A percentile compares a stretch with the other conserved stretches of the same genome.
phyloP scores from a whole-genome alignment of 805 yeast genomes.

The Ogataea ramenticola region DNA sequence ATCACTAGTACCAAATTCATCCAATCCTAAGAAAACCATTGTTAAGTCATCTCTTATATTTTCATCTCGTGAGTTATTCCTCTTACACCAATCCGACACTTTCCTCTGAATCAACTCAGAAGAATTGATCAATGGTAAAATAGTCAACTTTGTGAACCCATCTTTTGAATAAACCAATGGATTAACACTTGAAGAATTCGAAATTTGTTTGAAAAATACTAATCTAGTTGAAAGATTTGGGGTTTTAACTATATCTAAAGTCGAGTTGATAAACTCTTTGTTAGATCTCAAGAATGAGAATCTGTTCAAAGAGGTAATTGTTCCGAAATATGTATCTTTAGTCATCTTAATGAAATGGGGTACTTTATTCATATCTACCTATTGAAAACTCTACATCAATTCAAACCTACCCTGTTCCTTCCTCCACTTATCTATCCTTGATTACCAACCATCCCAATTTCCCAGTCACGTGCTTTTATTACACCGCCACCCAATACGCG shows the following conservation, averaged over 20 bases:
- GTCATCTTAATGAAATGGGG: conserved; percentile 8
- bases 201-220: conserved; percentile 33
- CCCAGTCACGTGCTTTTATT: too few species aligned
- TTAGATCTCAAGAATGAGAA: conserved; percentile 59
- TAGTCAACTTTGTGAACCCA: conserved; percentile 7
- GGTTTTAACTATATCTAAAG: conserved; percentile 2
- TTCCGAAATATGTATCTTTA: conserved; percentile 18
- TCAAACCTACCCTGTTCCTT: too few species aligned
- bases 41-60: conserved; percentile 14
- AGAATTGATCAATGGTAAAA: conserved; percentile 7
- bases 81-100: conserved; percentile 15
- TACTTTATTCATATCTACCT: too few species aligned
- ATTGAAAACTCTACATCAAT: too few species aligned
- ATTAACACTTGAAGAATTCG: conserved; percentile 7
- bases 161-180: conserved; percentile 9
- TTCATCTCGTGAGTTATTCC: conserved; percentile 7
- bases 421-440: too few species aligned
- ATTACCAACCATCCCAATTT: too few species aligned
- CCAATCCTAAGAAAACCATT: conserved; percentile 43
- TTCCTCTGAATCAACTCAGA: conserved; percentile 9
- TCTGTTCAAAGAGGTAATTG: conserved; percentile 44
- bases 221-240: conserved; percentile 37
- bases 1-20: conserved; percentile 26
- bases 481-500: too few species aligned
- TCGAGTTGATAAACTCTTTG: conserved; percentile 33